A percentile compares a stretch with the other conserved stretches of the same genome.
phyloP scores from a whole-genome alignment of 164 flowering plant genomes.

The Brasenia schreberi region DNA sequence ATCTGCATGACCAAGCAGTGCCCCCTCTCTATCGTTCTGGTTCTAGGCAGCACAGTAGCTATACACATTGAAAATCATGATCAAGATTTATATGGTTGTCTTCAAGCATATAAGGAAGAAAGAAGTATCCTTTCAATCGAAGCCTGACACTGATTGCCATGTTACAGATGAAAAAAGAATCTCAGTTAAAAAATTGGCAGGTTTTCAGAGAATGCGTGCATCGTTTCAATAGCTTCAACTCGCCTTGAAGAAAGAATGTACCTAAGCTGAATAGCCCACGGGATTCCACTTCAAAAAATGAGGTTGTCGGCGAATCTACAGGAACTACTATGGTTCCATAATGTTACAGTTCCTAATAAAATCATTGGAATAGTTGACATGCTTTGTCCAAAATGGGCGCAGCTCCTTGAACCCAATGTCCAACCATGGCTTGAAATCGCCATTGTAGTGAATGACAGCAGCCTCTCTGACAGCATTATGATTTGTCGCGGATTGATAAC shows the following conservation, averaged over 20 bases:
- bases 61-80: not conserved
- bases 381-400: slow-evolving; percentile 91
- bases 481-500: slow-evolving; percentile 81
- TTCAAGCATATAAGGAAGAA: not conserved
- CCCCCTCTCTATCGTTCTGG: not conserved
- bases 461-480: slow-evolving; percentile 64
- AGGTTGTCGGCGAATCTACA: not conserved
- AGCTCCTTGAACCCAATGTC: slow-evolving; percentile 89
- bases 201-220: not conserved
- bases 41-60: not conserved
- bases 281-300: not conserved
- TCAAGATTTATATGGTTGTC: not conserved
- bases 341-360: slow-evolving; percentile 86
- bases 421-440: slow-evolving; percentile 95
- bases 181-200: slow-evolving; percentile 4
- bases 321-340: slow-evolving; percentile 39
- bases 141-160: slow-evolving; percentile 11
- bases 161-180: slow-evolving; percentile 21
- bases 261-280: not conserved
- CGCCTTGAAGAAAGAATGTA: not conserved
- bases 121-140: slow-evolving; percentile 11
- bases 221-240: not conserved
- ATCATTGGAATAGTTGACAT: slow-evolving; percentile 86
- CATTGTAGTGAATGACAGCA: slow-evolving; percentile 97
- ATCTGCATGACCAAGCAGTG: not conserved